Evolutionary conservation across 306 rosid genomes (phyloP).

Genomic region (Dalbergia cultrata): DNA sequence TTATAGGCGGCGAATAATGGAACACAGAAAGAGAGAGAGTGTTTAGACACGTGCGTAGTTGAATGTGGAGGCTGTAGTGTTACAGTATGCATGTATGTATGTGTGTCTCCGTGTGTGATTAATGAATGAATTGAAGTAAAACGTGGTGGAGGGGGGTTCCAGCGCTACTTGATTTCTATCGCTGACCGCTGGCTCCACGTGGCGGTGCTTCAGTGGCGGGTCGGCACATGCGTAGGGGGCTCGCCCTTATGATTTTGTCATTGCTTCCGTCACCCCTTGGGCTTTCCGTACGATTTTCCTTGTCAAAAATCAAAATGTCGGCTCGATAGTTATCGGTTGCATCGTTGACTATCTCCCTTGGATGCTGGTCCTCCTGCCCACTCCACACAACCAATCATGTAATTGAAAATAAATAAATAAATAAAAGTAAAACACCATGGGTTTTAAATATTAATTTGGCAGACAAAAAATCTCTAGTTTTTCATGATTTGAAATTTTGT

Average conservation of each 20-base stretch:
- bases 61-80: slow-evolving; percentile 20
- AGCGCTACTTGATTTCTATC: background rate
- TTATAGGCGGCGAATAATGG: slow-evolving; percentile 31
- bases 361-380: background rate
- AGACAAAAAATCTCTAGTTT: too few relatives aligned
- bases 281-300: background rate
- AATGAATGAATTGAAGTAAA: background rate
- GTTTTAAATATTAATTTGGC: too few relatives aligned
- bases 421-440: too few relatives aligned
- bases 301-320: slow-evolving; percentile 19
- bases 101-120: background rate
- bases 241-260: slow-evolving; percentile 52
- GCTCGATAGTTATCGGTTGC: background rate
- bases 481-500: too few relatives aligned
- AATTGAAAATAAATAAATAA: too few relatives aligned
- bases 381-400: too few relatives aligned
- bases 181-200: slow-evolving; percentile 58
- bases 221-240: slow-evolving; percentile 36
- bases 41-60: slow-evolving; percentile 57
- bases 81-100: too few relatives aligned
- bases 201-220: background rate
- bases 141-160: background rate
- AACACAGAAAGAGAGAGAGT: background rate
- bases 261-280: slow-evolving; percentile 62
- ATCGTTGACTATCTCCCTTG: slow-evolving; percentile 46